Base-by-base conservation (phyloP, 331 rosid species). In the Cydonia oblonga region DNA sequence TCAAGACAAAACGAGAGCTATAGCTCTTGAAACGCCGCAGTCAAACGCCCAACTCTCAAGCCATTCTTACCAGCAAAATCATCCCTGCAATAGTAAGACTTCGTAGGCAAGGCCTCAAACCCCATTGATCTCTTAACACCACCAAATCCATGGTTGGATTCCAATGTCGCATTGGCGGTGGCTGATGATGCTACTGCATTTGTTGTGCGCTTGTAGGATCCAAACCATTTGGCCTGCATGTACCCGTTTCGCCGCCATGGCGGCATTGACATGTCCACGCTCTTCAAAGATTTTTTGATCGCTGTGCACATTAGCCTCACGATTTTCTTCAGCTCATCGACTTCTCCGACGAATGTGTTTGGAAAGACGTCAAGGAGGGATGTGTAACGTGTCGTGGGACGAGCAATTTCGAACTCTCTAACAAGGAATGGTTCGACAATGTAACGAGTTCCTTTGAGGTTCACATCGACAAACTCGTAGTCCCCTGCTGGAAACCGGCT, bases 161-260 rank as follows among this genome's bases (percentile, higher is more conserved):
- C 79, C 13, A 33, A 10, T 0, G 26, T 40, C 14, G 2, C 12
- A 0, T 52, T 19, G 4, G 58, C 23, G 1, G 9, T 68, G 13
- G 69, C 25, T 35, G 87, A 42, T 13, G 49, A 13, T 42, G 35
- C 40, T 52, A 42, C 24, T 67, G 82, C 70, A 59, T 74, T 79
- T 1, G 84, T 84, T 7, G 96, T 88, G 58, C 97, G 40, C 70
- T 79, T 90, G 74, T 92, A 88, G 68, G 89, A 74, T 72, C 88
- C 74, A 51, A 87, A 88, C 98, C 98, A 92, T 77, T 87, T 92
- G 13, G 83, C 82, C 38, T 78, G 85, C 91, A 90, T 81, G 85
- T 85, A 88, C 14, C 70, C 80, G 5, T 85, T 81, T 83, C 89
- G 87, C 53, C 98, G 87, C 98, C 98, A 90, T 7, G 96, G 98